phyloP scores from a whole-genome alignment of 768 basidiomycete species.

The Suillus variegatus region DNA sequence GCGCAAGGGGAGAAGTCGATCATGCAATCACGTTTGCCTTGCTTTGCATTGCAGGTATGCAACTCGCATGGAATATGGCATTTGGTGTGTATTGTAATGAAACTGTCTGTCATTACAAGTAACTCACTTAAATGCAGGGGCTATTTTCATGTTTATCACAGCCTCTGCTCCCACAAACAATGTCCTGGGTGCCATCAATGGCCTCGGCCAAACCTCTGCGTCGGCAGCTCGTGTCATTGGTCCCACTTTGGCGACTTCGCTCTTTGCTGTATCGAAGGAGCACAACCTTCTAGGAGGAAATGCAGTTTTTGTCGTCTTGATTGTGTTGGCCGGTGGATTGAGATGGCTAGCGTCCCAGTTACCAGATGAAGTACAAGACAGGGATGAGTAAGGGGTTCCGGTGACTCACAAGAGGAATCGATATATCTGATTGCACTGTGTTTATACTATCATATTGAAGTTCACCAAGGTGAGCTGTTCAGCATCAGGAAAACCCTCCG shows the following conservation, averaged over 20 bases:
- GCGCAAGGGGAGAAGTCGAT: slow-evolving; percentile 22
- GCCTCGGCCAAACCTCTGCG: slow-evolving; percentile 51
- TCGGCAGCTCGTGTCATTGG: slow-evolving; percentile 50
- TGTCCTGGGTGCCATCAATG: slow-evolving; percentile 61
- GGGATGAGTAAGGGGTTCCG: slow-evolving; percentile 21
- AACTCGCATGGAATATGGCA: not conserved
- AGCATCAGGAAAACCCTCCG: too few relatives aligned
- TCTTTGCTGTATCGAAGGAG: slow-evolving; percentile 54
- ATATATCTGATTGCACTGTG: too few relatives aligned
- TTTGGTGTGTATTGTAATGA: not conserved
- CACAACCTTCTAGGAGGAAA: slow-evolving; percentile 50
- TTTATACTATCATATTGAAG: too few relatives aligned
- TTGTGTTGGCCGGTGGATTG: slow-evolving; percentile 26
- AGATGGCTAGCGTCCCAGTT: slow-evolving; percentile 25
- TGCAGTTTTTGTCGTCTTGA: slow-evolving; percentile 47
- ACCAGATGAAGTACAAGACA: slow-evolving; percentile 35
- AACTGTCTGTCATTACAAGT: not conserved
- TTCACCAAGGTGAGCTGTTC: too few relatives aligned
- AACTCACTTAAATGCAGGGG: slow-evolving; percentile 35
- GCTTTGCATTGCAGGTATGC: not conserved
- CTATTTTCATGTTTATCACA: slow-evolving; percentile 55
- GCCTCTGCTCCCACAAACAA: slow-evolving; percentile 51
- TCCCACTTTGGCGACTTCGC: slow-evolving; percentile 47
- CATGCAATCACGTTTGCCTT: not conserved
- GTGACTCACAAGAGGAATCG: not conserved